Evolutionary conservation across 805 yeast genomes (phyloP).

Genomic region (Candida multigemmis): DNA sequence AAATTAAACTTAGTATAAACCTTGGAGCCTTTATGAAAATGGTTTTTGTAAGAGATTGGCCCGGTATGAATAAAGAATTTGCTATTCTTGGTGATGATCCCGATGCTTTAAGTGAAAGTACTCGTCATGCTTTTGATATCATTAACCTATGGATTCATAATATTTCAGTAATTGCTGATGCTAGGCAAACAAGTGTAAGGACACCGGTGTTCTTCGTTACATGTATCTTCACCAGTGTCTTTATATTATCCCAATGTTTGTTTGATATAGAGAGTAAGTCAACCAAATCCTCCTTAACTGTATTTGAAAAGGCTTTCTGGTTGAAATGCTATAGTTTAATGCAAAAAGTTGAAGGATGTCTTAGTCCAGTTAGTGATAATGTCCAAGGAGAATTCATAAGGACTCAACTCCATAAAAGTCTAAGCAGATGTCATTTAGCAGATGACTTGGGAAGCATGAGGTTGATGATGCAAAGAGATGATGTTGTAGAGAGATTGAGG

Average conservation of each 20-base stretch:
- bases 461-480: no score
- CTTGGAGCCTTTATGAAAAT: constrained; percentile 52
- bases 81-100: constrained; percentile 41
- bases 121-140: constrained; percentile 47
- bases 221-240: constrained; percentile 54
- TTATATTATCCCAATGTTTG: constrained; percentile 57
- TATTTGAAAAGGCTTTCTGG: constrained; percentile 53
- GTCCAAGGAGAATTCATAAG: no score
- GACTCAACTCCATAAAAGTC: no score
- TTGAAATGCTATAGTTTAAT: constrained; percentile 58
- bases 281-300: constrained; percentile 23
- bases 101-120: constrained; percentile 58
- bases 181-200: constrained; percentile 57
- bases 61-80: constrained; percentile 48
- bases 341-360: no score
- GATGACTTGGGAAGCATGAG: no score
- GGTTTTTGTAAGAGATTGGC: constrained; percentile 63
- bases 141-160: constrained; percentile 66
- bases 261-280: constrained; percentile 40
- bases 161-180: constrained; percentile 55
- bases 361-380: no score
- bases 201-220: constrained; percentile 73
- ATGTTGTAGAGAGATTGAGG: constrained; percentile 35
- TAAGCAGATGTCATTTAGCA: no score
- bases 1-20: constrained; percentile 54